Evolutionary conservation across 345 rosid species (phyloP).

Genomic region (Raphanus raphanistrum): DNA sequence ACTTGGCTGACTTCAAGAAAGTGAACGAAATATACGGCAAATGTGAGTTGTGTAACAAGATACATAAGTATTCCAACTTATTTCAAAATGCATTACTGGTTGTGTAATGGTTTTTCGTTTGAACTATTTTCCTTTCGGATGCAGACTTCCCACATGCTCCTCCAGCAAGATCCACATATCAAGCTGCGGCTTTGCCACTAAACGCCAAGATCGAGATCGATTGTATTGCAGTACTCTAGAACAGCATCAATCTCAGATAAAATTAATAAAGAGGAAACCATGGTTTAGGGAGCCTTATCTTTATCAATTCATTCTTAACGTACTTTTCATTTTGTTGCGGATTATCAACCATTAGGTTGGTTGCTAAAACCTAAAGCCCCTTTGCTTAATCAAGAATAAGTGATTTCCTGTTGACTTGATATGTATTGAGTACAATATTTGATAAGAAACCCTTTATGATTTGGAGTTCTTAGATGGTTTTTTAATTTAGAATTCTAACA

Average conservation of each 20-base stretch:
- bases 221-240: conserved; percentile 75
- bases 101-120: neutral
- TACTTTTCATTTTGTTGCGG: neutral
- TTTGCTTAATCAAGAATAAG: conserved; percentile 15
- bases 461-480: neutral
- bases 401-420: neutral
- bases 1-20: conserved; percentile 90
- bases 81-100: neutral
- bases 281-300: conserved; percentile 1
- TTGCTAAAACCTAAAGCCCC: conserved; percentile 9
- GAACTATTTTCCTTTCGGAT: neutral
- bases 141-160: conserved; percentile 82
- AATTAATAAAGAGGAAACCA: conserved; percentile 23
- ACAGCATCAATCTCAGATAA: conserved; percentile 1
- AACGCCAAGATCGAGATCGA: conserved; percentile 91
- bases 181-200: conserved; percentile 91
- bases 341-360: conserved; percentile 31
- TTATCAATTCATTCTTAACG: neutral
- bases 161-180: conserved; percentile 90
- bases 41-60: conserved; percentile 55
- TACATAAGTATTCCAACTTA: neutral
- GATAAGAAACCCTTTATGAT: neutral
- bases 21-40: conserved; percentile 90
- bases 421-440: neutral
- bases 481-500: neutral